Evolutionary conservation across 129 eudicot genomes (phyloP), one percentile per base, ranked within the genome.

Genomic region (Flaveria ramosissima): DNA sequence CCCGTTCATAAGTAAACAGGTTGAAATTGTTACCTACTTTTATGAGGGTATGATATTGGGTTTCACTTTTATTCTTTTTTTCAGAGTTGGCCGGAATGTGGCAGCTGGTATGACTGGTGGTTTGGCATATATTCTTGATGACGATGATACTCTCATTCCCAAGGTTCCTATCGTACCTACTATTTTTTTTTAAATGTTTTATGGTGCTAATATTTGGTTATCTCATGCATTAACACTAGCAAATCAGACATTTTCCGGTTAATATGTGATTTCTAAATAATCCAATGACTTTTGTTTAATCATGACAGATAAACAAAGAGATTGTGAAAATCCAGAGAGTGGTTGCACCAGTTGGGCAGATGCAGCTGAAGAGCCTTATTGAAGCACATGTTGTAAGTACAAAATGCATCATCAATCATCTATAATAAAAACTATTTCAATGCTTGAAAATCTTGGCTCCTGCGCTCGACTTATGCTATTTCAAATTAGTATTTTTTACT

Each of bases 41-140:
- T 60, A 60, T 11, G 66, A 23, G 36, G 66, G 24, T 36, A 23
- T 21, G 39, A 23, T 2, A 10, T 30, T 67, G 52, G 39, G 26
- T 51, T 64, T 64, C 9, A 8, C 45, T 70, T 61, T 57, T 27
- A 43, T 69, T 73, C 41, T 43, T 53, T 79, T 78, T 51, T 23
- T 13, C 80, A 91, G 99, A 82, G 97, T 92, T 71, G 99, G 99
- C 65, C 81, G 97, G 78, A 95, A 95, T 30, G 97, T 95, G 69
- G 99, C 99, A 8, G 99, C 97, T 55, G 99, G 99, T 45, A 95
- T 95, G 99, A 95, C 97, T 1, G 99, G 99, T 76, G 99, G 99
- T 75, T 77, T 95, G 88, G 97, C 96, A 13, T 95, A 95, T 71
- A 79, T 95, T 66, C 97, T 95, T 68, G 99, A 95, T 81, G 99